phyloP scores from a whole-genome alignment of 495 filamentous ascomycete species.

The Penicillium roqueforti region DNA sequence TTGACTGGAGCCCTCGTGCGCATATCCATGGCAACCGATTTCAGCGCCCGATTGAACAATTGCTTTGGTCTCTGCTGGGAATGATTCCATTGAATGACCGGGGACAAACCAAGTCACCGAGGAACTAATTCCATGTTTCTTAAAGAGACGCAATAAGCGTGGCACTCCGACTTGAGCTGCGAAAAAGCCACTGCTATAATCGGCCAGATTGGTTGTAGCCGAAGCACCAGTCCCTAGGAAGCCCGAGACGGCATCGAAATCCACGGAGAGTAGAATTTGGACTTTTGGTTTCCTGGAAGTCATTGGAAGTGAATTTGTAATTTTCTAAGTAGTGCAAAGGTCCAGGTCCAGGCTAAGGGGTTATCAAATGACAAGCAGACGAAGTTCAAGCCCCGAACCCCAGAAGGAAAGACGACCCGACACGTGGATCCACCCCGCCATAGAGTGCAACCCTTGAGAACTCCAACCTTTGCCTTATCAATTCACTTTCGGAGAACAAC shows the following conservation, averaged over 20 bases:
- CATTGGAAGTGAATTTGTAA: background rate
- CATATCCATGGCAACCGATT: conserved; percentile 59
- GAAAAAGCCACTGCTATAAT: conserved; percentile 58
- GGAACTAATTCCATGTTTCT: conserved; percentile 47
- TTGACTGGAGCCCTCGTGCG: conserved; percentile 54
- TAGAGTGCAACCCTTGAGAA: background rate
- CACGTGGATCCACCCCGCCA: background rate
- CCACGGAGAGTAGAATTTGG: conserved; percentile 8
- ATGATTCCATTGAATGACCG: conserved; percentile 59
- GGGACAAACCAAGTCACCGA: conserved; percentile 62
- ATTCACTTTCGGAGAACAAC: background rate
- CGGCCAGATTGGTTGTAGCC: conserved; percentile 50
- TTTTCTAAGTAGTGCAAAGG: background rate
- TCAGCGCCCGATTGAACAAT: conserved; percentile 56
- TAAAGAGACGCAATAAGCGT: conserved; percentile 54
- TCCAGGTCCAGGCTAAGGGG: background rate
- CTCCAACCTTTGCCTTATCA: background rate
- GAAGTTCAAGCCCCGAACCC: background rate
- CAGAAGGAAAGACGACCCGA: conserved; percentile 1
- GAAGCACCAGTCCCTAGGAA: conserved; percentile 6
- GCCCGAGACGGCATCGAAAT: conserved; percentile 5
- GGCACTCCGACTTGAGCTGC: conserved; percentile 56
- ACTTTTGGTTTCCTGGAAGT: background rate
- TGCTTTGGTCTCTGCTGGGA: conserved; percentile 48
- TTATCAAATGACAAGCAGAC: background rate